Percentiles rank a stretch among this genome's conserved stretches.
Conservation (phyloP, 352 stramenopile genomes). For the Pythium sukuiense region DNA sequence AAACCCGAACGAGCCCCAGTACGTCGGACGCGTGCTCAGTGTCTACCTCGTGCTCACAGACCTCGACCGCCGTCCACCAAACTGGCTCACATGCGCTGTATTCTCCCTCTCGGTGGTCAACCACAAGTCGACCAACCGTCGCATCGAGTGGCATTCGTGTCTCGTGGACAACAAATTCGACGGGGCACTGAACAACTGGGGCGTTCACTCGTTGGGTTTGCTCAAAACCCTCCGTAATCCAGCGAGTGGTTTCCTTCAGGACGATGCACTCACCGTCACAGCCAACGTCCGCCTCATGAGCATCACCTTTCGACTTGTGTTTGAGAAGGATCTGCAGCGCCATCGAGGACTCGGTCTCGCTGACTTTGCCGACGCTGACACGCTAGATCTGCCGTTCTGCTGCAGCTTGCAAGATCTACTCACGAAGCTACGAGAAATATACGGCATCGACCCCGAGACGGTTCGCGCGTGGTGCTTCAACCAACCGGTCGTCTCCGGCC, state of each 20-base stretch:
- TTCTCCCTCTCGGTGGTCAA: constrained; percentile 76
- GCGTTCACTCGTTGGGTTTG: constrained; percentile 70
- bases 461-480: constrained; percentile 77
- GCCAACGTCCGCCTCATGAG: constrained; percentile 74
- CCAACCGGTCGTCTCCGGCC: constrained; percentile 67
- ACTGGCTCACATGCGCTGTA: constrained; percentile 79
- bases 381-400: constrained; percentile 70
- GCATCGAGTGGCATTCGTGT: constrained; percentile 81
- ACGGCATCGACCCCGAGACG: constrained; percentile 30
- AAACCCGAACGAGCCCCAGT: constrained; percentile 79
- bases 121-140: constrained; percentile 36
- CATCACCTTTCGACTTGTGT: constrained; percentile 77
- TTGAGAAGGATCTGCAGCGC: constrained; percentile 47
- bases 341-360: constrained; percentile 62
- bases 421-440: constrained; percentile 32
- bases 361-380: constrained; percentile 43
- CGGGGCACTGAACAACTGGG: constrained; percentile 75
- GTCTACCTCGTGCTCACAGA: constrained; percentile 84
- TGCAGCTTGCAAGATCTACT: constrained; percentile 60
- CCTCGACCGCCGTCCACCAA: constrained; percentile 43
- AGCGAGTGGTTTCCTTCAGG: constrained; percentile 47
- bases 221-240: constrained; percentile 56
- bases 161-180: constrained; percentile 85
- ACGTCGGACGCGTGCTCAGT: constrained; percentile 63
- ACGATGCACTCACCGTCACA: constrained; percentile 58